Evolutionary conservation across 2,329 filamentous ascomycete genomes (phyloP).

Genomic region (Pyrenochaeta sp.): DNA sequence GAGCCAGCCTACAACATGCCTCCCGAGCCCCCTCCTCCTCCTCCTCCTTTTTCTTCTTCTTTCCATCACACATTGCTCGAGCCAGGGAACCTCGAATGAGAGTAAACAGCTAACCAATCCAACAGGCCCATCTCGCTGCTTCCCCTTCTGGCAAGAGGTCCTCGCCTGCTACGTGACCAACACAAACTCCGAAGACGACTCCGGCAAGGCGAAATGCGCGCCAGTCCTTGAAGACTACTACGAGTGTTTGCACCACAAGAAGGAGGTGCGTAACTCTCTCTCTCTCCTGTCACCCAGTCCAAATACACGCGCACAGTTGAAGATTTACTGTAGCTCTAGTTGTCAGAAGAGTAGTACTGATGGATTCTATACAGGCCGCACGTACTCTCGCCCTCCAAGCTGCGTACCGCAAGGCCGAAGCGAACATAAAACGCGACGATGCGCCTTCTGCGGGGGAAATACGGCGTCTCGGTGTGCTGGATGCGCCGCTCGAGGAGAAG

Average conservation of each 20-base stretch:
- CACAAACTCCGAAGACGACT: slow-evolving; percentile 77
- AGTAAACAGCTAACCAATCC: slow-evolving; percentile 2
- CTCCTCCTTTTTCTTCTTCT: neutral
- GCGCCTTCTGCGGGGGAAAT: slow-evolving; percentile 86
- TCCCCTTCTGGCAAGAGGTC: slow-evolving; percentile 99
- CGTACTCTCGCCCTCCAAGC: slow-evolving; percentile 80
- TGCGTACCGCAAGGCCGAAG: slow-evolving; percentile 81
- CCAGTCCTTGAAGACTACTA: slow-evolving; percentile 95
- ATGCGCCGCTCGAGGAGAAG: slow-evolving; percentile 78
- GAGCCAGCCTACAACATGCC: neutral
- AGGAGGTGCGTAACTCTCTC: slow-evolving; percentile 76
- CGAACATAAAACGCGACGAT: slow-evolving; percentile 78
- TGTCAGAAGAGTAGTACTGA: too few relatives aligned
- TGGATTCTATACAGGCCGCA: slow-evolving; percentile 66
- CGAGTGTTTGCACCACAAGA: slow-evolving; percentile 98
- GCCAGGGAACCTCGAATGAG: neutral
- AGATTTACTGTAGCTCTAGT: too few relatives aligned
- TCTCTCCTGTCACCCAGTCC: neutral
- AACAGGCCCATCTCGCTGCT: slow-evolving; percentile 80
- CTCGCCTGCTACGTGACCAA: slow-evolving; percentile 98
- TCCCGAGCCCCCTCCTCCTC: neutral
- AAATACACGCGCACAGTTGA: too few relatives aligned
- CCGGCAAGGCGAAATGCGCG: slow-evolving; percentile 86
- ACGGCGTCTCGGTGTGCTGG: slow-evolving; percentile 82
- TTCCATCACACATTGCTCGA: neutral